Conservation (phyloP, 768 basidiomycete genomes). For the Xanthoconium purpureum region DNA sequence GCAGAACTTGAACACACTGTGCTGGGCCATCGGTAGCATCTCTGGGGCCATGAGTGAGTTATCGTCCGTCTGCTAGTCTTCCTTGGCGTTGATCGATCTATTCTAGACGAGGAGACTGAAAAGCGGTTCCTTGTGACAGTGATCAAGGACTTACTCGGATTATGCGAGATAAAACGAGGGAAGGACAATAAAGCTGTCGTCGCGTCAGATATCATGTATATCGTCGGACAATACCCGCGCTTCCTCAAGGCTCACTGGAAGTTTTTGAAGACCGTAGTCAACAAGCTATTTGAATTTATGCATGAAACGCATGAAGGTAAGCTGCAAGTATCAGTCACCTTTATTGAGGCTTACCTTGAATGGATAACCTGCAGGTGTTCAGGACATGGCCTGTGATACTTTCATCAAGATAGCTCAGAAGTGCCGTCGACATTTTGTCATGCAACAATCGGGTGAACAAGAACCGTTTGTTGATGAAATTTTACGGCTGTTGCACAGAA, state of each 20-base stretch:
- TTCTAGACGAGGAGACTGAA: constrained; percentile 93
- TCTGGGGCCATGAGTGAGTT: constrained; percentile 97
- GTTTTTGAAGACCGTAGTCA: constrained; percentile 99
- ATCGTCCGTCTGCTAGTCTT: neutral
- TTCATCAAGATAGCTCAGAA: constrained; percentile 99
- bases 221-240: constrained; percentile 98
- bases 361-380: constrained; percentile 63
- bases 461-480: constrained; percentile 99
- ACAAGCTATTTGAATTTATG: constrained; percentile 99
- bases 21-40: constrained; percentile 99
- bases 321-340: neutral
- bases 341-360: constrained; percentile 3
- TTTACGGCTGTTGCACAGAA: constrained; percentile 83
- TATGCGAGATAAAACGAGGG: constrained; percentile 97
- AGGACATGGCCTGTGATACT: constrained; percentile 99
- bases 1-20: constrained; percentile 98
- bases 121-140: constrained; percentile 98
- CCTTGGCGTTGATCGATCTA: neutral
- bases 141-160: constrained; percentile 96
- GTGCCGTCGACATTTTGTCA: constrained; percentile 95
- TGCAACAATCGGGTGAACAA: constrained; percentile 95
- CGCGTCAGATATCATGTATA: constrained; percentile 96
- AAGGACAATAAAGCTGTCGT: constrained; percentile 99
- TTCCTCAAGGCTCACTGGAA: constrained; percentile 99
- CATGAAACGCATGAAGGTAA: constrained; percentile 97